Evolutionary conservation across 352 stramenopile genomes (phyloP).

Genomic region (Globisporangium paroecandrum): DNA sequence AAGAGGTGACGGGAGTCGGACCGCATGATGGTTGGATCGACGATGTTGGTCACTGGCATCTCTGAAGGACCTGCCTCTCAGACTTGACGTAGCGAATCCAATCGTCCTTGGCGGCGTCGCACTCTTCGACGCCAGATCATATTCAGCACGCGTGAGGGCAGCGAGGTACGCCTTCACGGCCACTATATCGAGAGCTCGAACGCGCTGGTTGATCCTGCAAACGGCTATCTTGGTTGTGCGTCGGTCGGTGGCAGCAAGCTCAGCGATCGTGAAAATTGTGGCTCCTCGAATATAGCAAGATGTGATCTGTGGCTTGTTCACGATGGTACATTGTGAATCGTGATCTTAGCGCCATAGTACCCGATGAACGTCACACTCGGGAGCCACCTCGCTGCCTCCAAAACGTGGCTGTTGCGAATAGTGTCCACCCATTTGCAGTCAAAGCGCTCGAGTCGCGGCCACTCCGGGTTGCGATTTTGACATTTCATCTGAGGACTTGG

Average conservation of each 20-base stretch:
- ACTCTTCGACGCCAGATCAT: neutral
- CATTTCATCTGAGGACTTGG: neutral
- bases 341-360: constrained; percentile 24
- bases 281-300: neutral
- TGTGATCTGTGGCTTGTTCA: neutral
- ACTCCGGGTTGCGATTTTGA: constrained; percentile 6
- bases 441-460: constrained; percentile 17
- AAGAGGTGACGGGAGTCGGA: neutral
- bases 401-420: constrained; percentile 18
- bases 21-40: neutral
- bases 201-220: neutral
- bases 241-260: neutral
- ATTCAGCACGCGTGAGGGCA: neutral
- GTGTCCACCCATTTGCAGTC: constrained; percentile 26
- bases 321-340: neutral
- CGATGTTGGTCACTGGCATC: neutral
- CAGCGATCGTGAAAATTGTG: neutral
- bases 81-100: neutral
- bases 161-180: neutral
- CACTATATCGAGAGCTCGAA: neutral
- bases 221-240: neutral
- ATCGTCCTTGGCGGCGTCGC: neutral
- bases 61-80: neutral
- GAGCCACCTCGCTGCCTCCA: neutral
- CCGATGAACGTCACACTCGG: constrained; percentile 14